Percentiles rank a stretch among this genome's conserved stretches.
Evolutionary conservation across 805 yeast genomes (phyloP).

Genomic region (Candida tibetensis): DNA sequence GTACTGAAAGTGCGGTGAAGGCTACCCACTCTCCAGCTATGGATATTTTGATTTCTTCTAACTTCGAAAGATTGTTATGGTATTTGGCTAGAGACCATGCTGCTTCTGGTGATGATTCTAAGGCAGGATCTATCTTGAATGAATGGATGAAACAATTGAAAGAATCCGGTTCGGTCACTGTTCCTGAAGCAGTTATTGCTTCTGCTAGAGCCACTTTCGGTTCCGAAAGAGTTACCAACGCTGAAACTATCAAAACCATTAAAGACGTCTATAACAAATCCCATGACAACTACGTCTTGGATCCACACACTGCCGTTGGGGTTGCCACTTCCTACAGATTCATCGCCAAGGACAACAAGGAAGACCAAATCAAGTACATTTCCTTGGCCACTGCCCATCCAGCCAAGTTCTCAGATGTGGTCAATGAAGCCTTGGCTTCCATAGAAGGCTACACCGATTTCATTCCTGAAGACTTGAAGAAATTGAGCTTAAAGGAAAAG

Average conservation of each 20-base stretch:
- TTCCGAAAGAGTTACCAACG: conserved; percentile 77
- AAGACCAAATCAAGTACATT: conserved; percentile 47
- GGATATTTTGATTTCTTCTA: conserved; percentile 95
- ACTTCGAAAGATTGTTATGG: conserved; percentile 96
- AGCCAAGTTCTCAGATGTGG: conserved; percentile 97
- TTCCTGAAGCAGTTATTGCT: conserved; percentile 58
- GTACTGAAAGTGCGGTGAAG: conserved; percentile 51
- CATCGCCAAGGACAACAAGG: conserved; percentile 46
- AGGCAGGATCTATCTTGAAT: conserved; percentile 72
- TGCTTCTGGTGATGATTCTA: conserved; percentile 47
- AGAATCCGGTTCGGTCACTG: conserved; percentile 70
- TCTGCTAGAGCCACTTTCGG: conserved; percentile 70
- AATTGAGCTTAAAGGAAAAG: conserved; percentile 66
- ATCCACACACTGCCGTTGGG: conserved; percentile 97
- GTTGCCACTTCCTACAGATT: conserved; percentile 71
- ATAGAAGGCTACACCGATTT: conserved; percentile 80
- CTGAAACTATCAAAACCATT: conserved; percentile 77
- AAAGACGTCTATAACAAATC: conserved; percentile 60
- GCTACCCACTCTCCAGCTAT: conserved; percentile 96
- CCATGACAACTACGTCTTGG: conserved; percentile 73
- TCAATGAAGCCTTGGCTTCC: conserved; percentile 67
- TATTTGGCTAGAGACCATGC: conserved; percentile 76
- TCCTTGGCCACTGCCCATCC: conserved; percentile 98
- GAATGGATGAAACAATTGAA: conserved; percentile 80
- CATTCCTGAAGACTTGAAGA: conserved; percentile 81